Percentiles rank a stretch among this genome's conserved stretches.
Conservation (phyloP, 768 basidiomycete genomes). For the Mrakia frigida region DNA sequence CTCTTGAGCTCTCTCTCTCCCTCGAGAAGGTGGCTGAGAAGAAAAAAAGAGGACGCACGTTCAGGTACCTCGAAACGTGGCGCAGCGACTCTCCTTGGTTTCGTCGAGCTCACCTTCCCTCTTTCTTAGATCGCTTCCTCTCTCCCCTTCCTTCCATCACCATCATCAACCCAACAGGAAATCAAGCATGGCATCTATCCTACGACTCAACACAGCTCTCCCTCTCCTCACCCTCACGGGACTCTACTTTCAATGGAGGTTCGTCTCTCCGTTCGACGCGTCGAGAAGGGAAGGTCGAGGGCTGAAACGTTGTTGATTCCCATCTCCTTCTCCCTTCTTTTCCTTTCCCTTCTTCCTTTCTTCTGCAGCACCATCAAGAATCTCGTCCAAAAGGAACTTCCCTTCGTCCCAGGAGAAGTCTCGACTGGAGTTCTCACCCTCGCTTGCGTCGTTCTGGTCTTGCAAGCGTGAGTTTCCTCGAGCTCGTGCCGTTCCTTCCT, state of each 20-base stretch:
- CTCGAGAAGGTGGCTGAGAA: not conserved
- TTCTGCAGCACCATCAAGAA: not conserved
- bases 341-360: not conserved
- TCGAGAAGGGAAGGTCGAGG: not conserved
- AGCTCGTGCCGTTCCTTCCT: no score
- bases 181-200: not conserved
- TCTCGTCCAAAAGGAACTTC: not conserved
- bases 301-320: not conserved
- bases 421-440: constrained; percentile 5
- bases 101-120: not conserved
- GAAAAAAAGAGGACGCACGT: not conserved
- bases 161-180: not conserved
- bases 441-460: not conserved
- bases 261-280: not conserved
- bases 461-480: constrained; percentile 12
- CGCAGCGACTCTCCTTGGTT: not conserved
- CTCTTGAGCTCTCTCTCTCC: not conserved
- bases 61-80: not conserved
- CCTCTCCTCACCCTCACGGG: not conserved
- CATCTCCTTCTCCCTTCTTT: constrained; percentile 5
- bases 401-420: constrained; percentile 9
- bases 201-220: constrained; percentile 1
- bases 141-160: not conserved
- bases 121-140: not conserved
- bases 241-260: constrained; percentile 1